phyloP scores from a whole-genome alignment of 2,329 filamentous ascomycete species.

The Aspergillus fumigatus region DNA sequence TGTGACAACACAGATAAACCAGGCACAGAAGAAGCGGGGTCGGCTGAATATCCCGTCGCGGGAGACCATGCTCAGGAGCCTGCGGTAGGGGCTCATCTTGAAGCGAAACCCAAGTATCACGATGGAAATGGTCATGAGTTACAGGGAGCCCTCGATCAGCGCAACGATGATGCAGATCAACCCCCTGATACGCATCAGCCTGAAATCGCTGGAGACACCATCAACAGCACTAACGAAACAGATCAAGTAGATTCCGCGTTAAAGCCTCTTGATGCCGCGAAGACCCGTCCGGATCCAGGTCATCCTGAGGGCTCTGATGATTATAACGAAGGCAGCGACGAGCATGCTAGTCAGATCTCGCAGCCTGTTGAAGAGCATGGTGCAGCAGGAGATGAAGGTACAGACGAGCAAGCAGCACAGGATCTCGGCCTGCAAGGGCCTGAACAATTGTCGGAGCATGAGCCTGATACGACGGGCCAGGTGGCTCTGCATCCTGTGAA shows the following conservation, averaged over 20 bases:
- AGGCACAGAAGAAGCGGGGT: background rate
- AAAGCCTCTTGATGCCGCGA: background rate
- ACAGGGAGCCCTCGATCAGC: background rate
- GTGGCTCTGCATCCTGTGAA: constrained; percentile 44
- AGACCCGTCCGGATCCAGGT: background rate
- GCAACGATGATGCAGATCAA: background rate
- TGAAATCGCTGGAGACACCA: background rate
- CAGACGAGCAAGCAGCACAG: constrained; percentile 5
- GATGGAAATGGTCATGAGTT: constrained; percentile 6
- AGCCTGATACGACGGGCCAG: constrained; percentile 4
- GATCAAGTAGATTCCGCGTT: constrained; percentile 9
- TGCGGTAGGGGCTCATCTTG: constrained; percentile 1
- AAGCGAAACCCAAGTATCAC: constrained; percentile 2
- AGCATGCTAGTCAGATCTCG: constrained; percentile 11
- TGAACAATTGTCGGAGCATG: constrained; percentile 8
- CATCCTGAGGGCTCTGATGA: background rate
- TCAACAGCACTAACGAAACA: constrained; percentile 18
- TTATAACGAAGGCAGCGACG: constrained; percentile 11
- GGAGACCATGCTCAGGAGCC: constrained; percentile 1
- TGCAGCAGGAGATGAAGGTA: constrained; percentile 4
- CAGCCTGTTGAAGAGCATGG: constrained; percentile 7
- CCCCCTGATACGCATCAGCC: background rate
- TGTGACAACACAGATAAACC: constrained; percentile 7
- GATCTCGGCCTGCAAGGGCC: constrained; percentile 3
- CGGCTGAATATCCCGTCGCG: background rate